Conservation (phyloP, 352 stramenopile species). For the Pythium catenulatum region DNA sequence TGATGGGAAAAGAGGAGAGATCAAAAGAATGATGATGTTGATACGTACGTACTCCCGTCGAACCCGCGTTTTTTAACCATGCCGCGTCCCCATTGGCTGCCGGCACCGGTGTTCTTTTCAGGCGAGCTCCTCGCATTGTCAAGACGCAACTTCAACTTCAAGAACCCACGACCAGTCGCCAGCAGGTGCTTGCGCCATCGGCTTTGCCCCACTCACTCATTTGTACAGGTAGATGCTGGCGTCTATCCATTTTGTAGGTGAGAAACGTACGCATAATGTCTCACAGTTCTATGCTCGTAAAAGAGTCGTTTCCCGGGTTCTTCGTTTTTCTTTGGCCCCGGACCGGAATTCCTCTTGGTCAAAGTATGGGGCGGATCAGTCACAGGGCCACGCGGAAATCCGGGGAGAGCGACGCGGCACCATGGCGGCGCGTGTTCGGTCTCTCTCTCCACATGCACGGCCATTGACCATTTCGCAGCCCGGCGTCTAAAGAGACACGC, state of each 20-base stretch:
- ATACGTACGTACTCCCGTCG: too few species aligned
- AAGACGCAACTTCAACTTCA: constrained; percentile 67
- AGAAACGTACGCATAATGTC: constrained; percentile 18
- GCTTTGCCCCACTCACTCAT: background rate
- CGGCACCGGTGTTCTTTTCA: constrained; percentile 41
- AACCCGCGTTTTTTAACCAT: constrained; percentile 55
- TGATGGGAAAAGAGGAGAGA: too few species aligned
- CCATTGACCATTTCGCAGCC: constrained; percentile 18
- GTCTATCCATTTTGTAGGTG: background rate
- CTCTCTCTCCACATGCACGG: background rate
- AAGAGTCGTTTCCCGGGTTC: background rate
- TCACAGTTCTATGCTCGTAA: background rate
- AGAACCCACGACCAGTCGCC: constrained; percentile 24
- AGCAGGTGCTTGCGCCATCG: background rate
- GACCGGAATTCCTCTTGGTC: background rate
- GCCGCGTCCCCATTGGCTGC: constrained; percentile 33
- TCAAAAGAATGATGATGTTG: too few species aligned
- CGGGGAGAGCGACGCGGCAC: background rate
- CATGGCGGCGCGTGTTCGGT: too few species aligned
- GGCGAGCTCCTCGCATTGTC: constrained; percentile 50
- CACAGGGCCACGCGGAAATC: constrained; percentile 37
- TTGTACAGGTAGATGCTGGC: background rate
- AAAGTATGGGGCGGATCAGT: constrained; percentile 14
- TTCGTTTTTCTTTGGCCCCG: constrained; percentile 26
- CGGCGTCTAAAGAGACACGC: background rate